Base-by-base conservation (phyloP, 2,329 filamentous ascomycete species). In the Fusarium hainanense region DNA sequence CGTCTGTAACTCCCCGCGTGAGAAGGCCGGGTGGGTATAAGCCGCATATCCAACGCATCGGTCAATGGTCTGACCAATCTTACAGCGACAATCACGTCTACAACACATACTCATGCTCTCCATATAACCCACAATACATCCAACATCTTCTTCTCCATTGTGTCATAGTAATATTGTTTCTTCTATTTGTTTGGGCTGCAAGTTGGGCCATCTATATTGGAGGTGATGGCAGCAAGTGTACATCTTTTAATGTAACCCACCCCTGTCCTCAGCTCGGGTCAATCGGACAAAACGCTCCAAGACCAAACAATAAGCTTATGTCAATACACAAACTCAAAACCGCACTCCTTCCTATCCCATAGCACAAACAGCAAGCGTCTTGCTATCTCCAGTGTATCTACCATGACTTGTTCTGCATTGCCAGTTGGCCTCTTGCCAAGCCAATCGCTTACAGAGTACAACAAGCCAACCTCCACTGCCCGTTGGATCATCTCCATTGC, bases 191-290 rank as follows among this genome's bases (percentile, higher is more conserved):
- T 23, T 23, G 21, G 21, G 21, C 21, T 23, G 4, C 21, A 23
- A 23, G 21, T 23, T 21, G 21, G 21, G 21, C 21, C 4, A 21
- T 21, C 21, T 21, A 21, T 21, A 4, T 21, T 21, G 21, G 21
- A 21, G 21, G 21, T 21, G 21, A 21, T 21, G 21, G 21, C 21
- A 21, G 21, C 21, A 25, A 32, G 23, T 54, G 32, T 37, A 50
- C 34, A 34, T 4, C 20, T 63, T 63, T 63, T 40, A 56, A 57
- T 43, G 58, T 43, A 63, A 43, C 18, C 18, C 42, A 40, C 42
- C n/a, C 46, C 48, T 59, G 60, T 41, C 44, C 23, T 58, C 63
- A 67, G 47, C 60, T 69, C 60, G 61, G 66, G 37, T 56, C 30
- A 37, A 57, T 69, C 66, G 43, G 47, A 52, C 50, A 12, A 25